A percentile compares a stretch with the other conserved stretches of the same genome.
These are phyloP conservation scores for Melanomma pulvis-pyrius DNA, from an alignment of 495 filamentous ascomycete genomes.

Conservation along the genomic window DNA sequence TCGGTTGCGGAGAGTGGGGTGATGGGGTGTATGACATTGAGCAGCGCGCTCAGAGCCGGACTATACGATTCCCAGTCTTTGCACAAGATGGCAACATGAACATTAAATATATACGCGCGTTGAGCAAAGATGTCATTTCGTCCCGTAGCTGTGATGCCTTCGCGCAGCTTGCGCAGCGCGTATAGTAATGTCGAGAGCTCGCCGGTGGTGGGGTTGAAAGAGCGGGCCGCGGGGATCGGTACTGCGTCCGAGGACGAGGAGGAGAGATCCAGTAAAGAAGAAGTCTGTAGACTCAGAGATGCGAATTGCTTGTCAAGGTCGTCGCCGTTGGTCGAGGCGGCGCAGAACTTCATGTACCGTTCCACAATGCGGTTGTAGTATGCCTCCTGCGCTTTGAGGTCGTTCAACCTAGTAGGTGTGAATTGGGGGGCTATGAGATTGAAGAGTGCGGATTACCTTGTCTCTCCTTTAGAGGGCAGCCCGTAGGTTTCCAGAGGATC, in stretches of 20 bases:
- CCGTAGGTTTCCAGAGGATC: conserved; percentile 80
- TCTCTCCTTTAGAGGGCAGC: conserved; percentile 87
- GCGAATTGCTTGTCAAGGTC: conserved; percentile 74
- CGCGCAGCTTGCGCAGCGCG: conserved; percentile 88
- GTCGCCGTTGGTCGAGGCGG: conserved; percentile 63
- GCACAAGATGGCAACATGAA: conserved; percentile 76
- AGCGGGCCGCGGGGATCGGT: conserved; percentile 18
- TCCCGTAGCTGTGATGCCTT: conserved; percentile 76
- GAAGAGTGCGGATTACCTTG: conserved; percentile 21
- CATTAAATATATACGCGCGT: conserved; percentile 65
- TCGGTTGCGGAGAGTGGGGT: conserved; percentile 68
- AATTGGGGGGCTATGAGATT: background rate
- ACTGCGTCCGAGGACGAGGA: conserved; percentile 9
- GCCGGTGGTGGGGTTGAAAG: conserved; percentile 45
- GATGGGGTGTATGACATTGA: conserved; percentile 67
- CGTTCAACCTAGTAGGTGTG: conserved; percentile 62
- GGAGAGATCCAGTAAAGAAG: conserved; percentile 29
- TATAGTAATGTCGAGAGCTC: conserved; percentile 65
- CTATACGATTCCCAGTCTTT: conserved; percentile 85
- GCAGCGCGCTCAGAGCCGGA: conserved; percentile 78
- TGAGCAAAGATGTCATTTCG: conserved; percentile 61
- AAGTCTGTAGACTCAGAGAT: conserved; percentile 57
- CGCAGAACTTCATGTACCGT: conserved; percentile 86
- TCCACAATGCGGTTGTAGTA: conserved; percentile 86
- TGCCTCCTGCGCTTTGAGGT: conserved; percentile 71